Percentiles rank a stretch among this genome's conserved stretches.
Evolutionary conservation across 768 basidiomycete species (phyloP).

Genomic region (Hygrophoropsis aurantiaca): DNA sequence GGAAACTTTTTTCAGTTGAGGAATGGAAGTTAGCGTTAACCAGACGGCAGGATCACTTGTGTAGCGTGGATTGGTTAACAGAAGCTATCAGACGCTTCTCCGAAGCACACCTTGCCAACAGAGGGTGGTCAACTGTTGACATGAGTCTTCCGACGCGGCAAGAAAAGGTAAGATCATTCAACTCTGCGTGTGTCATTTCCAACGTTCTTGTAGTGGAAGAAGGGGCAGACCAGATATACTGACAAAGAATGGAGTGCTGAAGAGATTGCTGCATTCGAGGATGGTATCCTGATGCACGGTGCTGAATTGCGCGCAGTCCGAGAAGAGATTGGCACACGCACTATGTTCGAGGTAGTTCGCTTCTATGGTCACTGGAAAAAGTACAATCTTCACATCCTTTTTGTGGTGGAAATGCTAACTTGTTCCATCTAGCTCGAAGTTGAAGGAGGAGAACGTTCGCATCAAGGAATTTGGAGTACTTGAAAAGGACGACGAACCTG

Average conservation of each 20-base stretch:
- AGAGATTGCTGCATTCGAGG: slow-evolving; percentile 75
- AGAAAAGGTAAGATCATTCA: slow-evolving; percentile 57
- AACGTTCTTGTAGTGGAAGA: slow-evolving; percentile 63
- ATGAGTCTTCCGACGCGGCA: slow-evolving; percentile 56
- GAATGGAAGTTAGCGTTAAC: slow-evolving; percentile 58
- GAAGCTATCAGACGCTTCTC: slow-evolving; percentile 74
- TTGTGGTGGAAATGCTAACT: slow-evolving; percentile 9
- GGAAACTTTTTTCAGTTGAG: slow-evolving; percentile 50
- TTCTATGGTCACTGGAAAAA: slow-evolving; percentile 89
- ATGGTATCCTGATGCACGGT: slow-evolving; percentile 68
- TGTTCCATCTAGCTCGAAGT: slow-evolving; percentile 46
- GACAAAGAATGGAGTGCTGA: slow-evolving; percentile 73
- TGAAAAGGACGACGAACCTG: slow-evolving; percentile 28
- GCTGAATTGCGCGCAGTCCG: slow-evolving; percentile 79
- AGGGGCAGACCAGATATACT: slow-evolving; percentile 57
- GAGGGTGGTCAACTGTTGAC: slow-evolving; percentile 59
- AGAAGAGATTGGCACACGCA: slow-evolving; percentile 69
- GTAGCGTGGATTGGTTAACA: slow-evolving; percentile 79
- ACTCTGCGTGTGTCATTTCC: slow-evolving; percentile 9
- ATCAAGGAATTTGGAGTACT: slow-evolving; percentile 39
- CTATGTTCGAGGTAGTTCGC: slow-evolving; percentile 76
- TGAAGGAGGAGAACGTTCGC: slow-evolving; percentile 66
- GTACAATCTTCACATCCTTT: slow-evolving; percentile 35
- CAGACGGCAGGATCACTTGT: slow-evolving; percentile 48
- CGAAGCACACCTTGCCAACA: slow-evolving; percentile 58